Base-by-base conservation (phyloP, 108 stramenopile species). In the Nannochloropsis oceanica region DNA sequence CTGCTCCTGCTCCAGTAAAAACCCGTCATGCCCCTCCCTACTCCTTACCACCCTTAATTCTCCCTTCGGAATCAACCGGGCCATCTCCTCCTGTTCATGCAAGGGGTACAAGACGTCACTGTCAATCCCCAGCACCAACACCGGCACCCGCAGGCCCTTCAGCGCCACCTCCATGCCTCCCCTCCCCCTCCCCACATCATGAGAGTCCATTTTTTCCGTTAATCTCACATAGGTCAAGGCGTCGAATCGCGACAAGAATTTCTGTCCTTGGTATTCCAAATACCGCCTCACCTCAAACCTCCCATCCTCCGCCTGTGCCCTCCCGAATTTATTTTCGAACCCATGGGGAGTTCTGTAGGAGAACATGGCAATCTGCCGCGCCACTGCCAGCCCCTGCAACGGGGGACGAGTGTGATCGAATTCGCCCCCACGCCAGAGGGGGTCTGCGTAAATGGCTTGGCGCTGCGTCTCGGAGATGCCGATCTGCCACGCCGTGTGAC, bases 401-500 rank as follows among this genome's bases (percentile, higher is more conserved):
- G 93, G 93, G 79, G 92, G 93, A 81, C 93, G 92, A n/a, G 93
- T 89, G 0, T 92, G 85, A 43, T 93, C 86, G 79, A 93, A 92
- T 27, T 86, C 59, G 43, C 94, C 92, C 26, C 87, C 87, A 26
- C 90, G 83, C 95, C 95, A 97, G 44, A 93, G 88, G 8, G 95
- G 94, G 91, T 97, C 96, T n/a, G 93, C 92, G 85, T 95, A 96
- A 50, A 97, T 95, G 10, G 95, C 95, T 88, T 97, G 95, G 20
- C 96, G 94, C 84, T 96, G 96, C 14, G 93, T 91, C 87, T 96
- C 96, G 44, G 92, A 92, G 27, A 96, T 94, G 8, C 93, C 87
- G 91, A 97, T 97, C 87, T 97, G 96, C 96, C 96, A 97, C 20
- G 95, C 95, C 14, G 95, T 94, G 86, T 97, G 96, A 14, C 91